Conservation (phyloP, 2,329 filamentous ascomycete genomes). For the Phaeosphaeria sp. region DNA sequence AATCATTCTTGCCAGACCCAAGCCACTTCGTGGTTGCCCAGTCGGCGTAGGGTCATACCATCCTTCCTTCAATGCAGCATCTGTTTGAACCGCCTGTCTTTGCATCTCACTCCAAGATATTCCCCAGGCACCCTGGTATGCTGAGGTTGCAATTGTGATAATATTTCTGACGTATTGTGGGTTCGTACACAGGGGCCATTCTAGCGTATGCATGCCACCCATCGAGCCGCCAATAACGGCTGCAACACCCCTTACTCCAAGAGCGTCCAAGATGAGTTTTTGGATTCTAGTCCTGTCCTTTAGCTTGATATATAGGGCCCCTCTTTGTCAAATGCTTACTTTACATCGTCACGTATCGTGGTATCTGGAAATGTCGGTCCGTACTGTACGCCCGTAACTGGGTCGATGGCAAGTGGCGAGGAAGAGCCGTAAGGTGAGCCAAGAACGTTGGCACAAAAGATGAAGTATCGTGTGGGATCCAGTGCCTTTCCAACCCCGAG, state of each 20-base stretch:
- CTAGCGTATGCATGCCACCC: constrained; percentile 65
- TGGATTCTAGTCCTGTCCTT: constrained; percentile 52
- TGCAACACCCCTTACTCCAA: constrained; percentile 62
- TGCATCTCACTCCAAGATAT: constrained; percentile 67
- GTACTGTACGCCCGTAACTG: constrained; percentile 11
- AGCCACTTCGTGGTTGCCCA: constrained; percentile 41
- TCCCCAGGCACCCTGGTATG: constrained; percentile 64
- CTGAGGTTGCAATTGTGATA: constrained; percentile 63
- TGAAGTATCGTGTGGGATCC: constrained; percentile 60
- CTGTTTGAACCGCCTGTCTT: constrained; percentile 55
- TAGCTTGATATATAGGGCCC: not conserved
- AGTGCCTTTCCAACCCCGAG: constrained; percentile 62
- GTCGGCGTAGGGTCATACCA: constrained; percentile 42
- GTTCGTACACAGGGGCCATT: constrained; percentile 57
- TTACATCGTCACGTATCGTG: constrained; percentile 23
- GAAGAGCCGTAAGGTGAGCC: constrained; percentile 64
- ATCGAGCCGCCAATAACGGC: constrained; percentile 65
- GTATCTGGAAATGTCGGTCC: constrained; percentile 22
- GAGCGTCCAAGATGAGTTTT: constrained; percentile 61
- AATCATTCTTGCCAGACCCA: constrained; percentile 49
- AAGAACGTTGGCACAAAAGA: constrained; percentile 62
- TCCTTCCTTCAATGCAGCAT: constrained; percentile 43
- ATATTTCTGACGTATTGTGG: constrained; percentile 61
- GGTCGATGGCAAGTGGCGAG: constrained; percentile 53
- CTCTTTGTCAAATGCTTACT: constrained; percentile 1